Conservation (phyloP, 164 flowering plant species). For the Macadamia tetraphylla region DNA sequence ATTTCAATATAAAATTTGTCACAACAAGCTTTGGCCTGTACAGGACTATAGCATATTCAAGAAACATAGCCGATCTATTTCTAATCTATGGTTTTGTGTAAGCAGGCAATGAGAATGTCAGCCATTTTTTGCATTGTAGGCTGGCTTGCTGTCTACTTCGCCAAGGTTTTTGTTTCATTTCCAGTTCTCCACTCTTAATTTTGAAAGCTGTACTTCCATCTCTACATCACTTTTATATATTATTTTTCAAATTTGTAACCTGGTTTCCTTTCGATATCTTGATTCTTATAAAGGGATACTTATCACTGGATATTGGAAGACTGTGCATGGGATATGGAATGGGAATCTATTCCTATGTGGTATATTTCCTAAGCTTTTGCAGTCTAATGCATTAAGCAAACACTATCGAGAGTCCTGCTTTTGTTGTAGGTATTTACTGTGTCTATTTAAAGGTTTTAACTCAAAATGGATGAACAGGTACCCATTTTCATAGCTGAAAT, state of each 20-base stretch:
- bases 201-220: background rate
- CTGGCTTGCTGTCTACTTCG: conserved; percentile 72
- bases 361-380: conserved; percentile 14
- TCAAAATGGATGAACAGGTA: conserved; percentile 36
- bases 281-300: conserved; percentile 37
- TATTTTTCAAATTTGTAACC: background rate
- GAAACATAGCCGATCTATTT: background rate
- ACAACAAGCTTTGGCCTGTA: background rate
- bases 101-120: conserved; percentile 73
- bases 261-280: background rate
- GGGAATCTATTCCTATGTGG: conserved; percentile 88
- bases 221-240: background rate
- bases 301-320: conserved; percentile 69
- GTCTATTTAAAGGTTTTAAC: too few species aligned
- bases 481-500: conserved; percentile 87
- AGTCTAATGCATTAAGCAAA: too few species aligned
- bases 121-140: conserved; percentile 57
- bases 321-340: conserved; percentile 81
- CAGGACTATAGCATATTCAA: background rate
- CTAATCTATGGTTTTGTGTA: conserved; percentile 1
- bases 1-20: background rate
- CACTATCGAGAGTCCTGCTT: background rate
- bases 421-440: background rate
- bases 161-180: conserved; percentile 38
- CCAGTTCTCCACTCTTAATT: background rate